These are phyloP conservation scores for Alternaria alternata DNA, from an alignment of 2,329 filamentous ascomycete genomes.

Conservation along the genomic window DNA sequence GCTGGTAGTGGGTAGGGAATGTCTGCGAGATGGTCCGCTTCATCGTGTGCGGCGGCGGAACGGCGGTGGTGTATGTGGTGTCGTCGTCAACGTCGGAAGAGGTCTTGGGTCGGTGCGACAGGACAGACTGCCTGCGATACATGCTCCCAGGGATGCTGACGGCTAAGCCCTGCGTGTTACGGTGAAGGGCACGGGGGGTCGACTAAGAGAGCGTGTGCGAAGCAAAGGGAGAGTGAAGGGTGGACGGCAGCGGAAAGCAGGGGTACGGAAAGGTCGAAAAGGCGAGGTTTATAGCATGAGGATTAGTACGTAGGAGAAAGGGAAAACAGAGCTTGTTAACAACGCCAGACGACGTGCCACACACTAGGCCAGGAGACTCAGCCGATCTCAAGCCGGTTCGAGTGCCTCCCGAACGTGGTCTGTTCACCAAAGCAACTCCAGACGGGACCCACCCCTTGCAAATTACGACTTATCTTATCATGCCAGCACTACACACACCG, in stretches of 20 bases:
- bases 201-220: conserved; percentile 19
- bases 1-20: conserved; percentile 37
- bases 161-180: conserved; percentile 10
- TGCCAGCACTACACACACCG: conserved; percentile 3
- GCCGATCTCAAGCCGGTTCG: conserved; percentile 17
- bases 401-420: conserved; percentile 16
- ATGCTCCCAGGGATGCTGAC: conserved; percentile 38
- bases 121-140: conserved; percentile 47
- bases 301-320: conserved; percentile 5
- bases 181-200: conserved; percentile 4
- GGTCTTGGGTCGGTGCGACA: conserved; percentile 51
- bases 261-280: conserved; percentile 11
- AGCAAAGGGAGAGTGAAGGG: conserved; percentile 11
- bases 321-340: conserved; percentile 10
- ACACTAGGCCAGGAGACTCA: conserved; percentile 13
- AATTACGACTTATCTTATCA: conserved; percentile 8
- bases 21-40: conserved; percentile 51
- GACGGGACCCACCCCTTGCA: conserved; percentile 6
- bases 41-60: conserved; percentile 36
- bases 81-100: conserved; percentile 55
- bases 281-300: conserved; percentile 16
- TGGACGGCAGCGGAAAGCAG: conserved; percentile 7
- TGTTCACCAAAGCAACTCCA: conserved; percentile 17
- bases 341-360: conserved; percentile 13
- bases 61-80: conserved; percentile 21